phyloP scores from a whole-genome alignment of 108 stramenopile species.

The Cyclotella atomus region DNA sequence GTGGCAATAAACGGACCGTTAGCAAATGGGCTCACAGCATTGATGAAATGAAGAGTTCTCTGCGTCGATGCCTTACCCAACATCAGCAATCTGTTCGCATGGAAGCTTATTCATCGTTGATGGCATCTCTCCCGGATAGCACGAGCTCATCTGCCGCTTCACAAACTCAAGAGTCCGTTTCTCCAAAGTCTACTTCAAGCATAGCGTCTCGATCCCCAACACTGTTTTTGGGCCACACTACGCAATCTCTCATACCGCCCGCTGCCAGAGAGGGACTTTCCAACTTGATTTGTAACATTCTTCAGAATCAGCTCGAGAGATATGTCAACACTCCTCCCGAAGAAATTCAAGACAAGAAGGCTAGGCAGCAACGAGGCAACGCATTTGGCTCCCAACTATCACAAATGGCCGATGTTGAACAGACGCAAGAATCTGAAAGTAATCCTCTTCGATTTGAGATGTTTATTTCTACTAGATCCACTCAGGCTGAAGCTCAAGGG shows the following conservation, averaged over 20 bases:
- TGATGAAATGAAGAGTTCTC: conserved; percentile 45
- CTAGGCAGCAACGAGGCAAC: conserved; percentile 24
- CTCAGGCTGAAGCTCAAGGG: conserved; percentile 6
- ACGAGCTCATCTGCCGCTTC: neutral
- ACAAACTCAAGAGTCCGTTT: conserved; percentile 30
- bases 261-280: conserved; percentile 10
- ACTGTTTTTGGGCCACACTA: neutral
- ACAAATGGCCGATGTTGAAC: conserved; percentile 37
- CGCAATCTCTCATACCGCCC: conserved; percentile 18
- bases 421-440: conserved; percentile 11
- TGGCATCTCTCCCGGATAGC: conserved; percentile 26
- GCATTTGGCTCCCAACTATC: conserved; percentile 31
- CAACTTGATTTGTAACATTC: conserved; percentile 20
- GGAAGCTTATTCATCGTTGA: conserved; percentile 44
- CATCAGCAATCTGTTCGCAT: conserved; percentile 43
- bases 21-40: conserved; percentile 18
- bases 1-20: neutral
- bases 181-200: conserved; percentile 19
- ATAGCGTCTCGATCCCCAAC: neutral
- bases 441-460: conserved; percentile 44
- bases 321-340: conserved; percentile 39
- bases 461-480: conserved; percentile 24
- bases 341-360: conserved; percentile 25
- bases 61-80: conserved; percentile 51
- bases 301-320: conserved; percentile 33